These are phyloP conservation scores for Talaromyces pinophilus DNA, from an alignment of 2,329 filamentous ascomycete species.

Conservation along the genomic window DNA sequence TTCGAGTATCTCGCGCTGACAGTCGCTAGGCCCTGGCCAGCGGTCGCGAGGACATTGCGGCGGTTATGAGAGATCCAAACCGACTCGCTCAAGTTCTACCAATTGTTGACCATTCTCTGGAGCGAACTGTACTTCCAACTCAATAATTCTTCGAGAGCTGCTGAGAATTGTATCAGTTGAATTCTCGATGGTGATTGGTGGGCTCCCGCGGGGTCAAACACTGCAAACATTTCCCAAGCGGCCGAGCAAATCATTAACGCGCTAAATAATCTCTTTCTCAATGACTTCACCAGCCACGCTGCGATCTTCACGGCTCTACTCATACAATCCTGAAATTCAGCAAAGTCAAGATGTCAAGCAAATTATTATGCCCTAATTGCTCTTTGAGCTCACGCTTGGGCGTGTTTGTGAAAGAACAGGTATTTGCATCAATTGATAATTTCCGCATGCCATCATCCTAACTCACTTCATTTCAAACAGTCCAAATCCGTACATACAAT, in stretches of 20 bases:
- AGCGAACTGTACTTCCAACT: conserved; percentile 49
- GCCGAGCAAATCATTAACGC: conserved; percentile 13
- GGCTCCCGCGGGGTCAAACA: conserved; percentile 30
- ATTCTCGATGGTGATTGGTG: not conserved
- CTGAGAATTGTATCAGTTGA: not conserved
- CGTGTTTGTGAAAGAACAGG: conserved; percentile 19
- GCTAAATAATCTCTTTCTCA: conserved; percentile 18
- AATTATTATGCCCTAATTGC: conserved; percentile 21
- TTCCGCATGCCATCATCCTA: not conserved
- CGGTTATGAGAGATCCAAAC: conserved; percentile 78
- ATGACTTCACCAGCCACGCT: conserved; percentile 14
- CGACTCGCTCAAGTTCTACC: conserved; percentile 69
- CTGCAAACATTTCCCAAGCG: conserved; percentile 32
- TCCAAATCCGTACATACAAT: conserved; percentile 15
- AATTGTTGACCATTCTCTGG: conserved; percentile 67
- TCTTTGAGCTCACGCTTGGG: conserved; percentile 13
- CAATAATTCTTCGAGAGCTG: not conserved
- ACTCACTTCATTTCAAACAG: not conserved
- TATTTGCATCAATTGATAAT: conserved; percentile 11
- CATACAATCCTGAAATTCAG: not conserved
- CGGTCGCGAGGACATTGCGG: conserved; percentile 70
- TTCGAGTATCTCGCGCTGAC: not conserved
- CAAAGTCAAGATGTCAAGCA: conserved; percentile 17
- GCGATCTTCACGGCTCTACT: not conserved
- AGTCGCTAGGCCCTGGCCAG: conserved; percentile 50